A percentile compares a stretch with the other conserved stretches of the same genome.
phyloP scores from a whole-genome alignment of 352 stramenopile genomes.

The Paralagenidium karlingii region DNA sequence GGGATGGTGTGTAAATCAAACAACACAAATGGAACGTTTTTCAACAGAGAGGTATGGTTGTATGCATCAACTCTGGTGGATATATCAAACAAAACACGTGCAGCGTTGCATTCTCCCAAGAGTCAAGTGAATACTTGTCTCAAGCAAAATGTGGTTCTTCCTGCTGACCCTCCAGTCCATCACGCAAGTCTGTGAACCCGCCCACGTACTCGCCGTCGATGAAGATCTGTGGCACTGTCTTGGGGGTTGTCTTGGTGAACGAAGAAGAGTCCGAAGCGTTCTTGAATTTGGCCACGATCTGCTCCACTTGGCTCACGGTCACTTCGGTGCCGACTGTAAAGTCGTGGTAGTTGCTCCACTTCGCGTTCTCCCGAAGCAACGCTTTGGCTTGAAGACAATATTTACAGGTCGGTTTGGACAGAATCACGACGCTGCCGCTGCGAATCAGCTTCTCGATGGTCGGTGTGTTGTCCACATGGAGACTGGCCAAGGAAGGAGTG shows the following conservation, averaged over 20 bases:
- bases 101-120: no score
- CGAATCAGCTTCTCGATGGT: constrained; percentile 35
- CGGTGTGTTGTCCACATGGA: constrained; percentile 31
- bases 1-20: no score
- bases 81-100: no score
- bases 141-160: no score
- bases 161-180: background rate
- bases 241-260: constrained; percentile 14
- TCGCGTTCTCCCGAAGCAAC: constrained; percentile 26
- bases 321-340: constrained; percentile 38
- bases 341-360: constrained; percentile 60
- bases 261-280: constrained; percentile 1
- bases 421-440: constrained; percentile 44
- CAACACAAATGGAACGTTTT: no score
- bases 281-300: constrained; percentile 39
- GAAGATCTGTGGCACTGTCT: constrained; percentile 73
- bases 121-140: no score
- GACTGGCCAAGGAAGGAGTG: constrained; percentile 40
- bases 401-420: constrained; percentile 70
- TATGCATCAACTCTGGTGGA: no score
- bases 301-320: constrained; percentile 36
- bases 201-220: constrained; percentile 65
- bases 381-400: constrained; percentile 58
- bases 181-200: constrained; percentile 68
- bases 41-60: no score